Percentiles rank a stretch among this genome's conserved stretches.
Evolutionary conservation across 805 yeast species (phyloP).

Genomic region (Kluyveromyces lactis): DNA sequence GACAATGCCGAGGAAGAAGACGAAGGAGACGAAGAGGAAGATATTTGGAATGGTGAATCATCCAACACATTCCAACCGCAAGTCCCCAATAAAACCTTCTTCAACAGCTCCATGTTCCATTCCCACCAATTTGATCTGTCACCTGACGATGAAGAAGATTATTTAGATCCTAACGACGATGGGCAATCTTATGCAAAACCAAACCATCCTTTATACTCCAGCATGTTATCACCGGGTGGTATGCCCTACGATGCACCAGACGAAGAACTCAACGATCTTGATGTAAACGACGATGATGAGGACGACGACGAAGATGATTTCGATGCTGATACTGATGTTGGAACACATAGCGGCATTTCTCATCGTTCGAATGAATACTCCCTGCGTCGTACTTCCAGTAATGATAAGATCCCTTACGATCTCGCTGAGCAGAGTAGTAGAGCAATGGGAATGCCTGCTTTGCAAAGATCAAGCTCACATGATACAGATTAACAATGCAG

Average conservation of each 20-base stretch:
- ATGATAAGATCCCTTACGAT: constrained; percentile 26
- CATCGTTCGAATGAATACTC: constrained; percentile 14
- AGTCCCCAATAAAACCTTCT: constrained; percentile 1
- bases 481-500: background rate
- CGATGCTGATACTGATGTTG: constrained; percentile 16
- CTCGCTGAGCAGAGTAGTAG: constrained; percentile 21
- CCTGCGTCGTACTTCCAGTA: constrained; percentile 27
- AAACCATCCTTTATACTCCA: constrained; percentile 47
- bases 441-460: constrained; percentile 11
- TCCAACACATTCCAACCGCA: constrained; percentile 4
- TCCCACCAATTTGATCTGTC: constrained; percentile 36
- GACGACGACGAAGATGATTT: constrained; percentile 18
- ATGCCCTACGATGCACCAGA: constrained; percentile 1
- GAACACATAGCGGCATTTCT: background rate
- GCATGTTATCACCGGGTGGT: constrained; percentile 22
- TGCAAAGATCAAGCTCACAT: constrained; percentile 2
- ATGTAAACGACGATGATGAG: constrained; percentile 13
- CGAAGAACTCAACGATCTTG: constrained; percentile 13
- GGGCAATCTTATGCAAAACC: constrained; percentile 64
- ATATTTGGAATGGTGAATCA: constrained; percentile 4
- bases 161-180: constrained; percentile 75
- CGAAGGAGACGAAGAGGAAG: constrained; percentile 18
- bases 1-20: constrained; percentile 13
- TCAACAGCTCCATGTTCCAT: constrained; percentile 31
- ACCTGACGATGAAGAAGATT: constrained; percentile 52